Conservation (phyloP, 1,284 basidiomycete genomes). For the Apiotrichum sp. region DNA sequence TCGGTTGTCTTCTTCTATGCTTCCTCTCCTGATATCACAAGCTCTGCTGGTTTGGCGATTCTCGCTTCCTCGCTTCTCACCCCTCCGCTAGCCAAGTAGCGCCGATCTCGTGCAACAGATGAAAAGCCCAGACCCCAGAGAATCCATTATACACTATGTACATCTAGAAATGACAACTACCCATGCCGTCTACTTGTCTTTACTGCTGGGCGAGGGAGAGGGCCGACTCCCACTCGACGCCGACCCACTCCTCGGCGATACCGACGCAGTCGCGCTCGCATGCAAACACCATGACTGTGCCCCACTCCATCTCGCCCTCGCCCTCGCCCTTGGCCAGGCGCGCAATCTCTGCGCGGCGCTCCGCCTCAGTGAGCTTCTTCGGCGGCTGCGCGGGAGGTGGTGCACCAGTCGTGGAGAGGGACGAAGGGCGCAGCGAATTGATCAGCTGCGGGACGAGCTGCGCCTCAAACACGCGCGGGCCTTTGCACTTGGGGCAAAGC, state of each 20-base stretch:
- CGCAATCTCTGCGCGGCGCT: slow-evolving; percentile 37
- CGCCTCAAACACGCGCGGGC: slow-evolving; percentile 43
- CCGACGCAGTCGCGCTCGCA: slow-evolving; percentile 46
- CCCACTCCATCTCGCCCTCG: slow-evolving; percentile 47
- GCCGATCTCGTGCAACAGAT: too few species aligned
- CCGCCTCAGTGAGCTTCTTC: slow-evolving; percentile 28
- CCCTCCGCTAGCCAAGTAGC: too few species aligned
- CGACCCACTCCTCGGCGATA: slow-evolving; percentile 45
- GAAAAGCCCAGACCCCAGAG: too few species aligned
- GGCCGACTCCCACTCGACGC: slow-evolving; percentile 45
- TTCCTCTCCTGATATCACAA: too few species aligned
- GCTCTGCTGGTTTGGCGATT: too few species aligned
- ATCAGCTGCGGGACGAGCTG: slow-evolving; percentile 47
- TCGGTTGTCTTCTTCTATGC: too few species aligned
- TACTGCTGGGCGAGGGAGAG: not conserved
- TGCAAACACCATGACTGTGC: slow-evolving; percentile 43
- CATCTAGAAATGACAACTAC: too few species aligned
- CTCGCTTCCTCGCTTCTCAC: too few species aligned
- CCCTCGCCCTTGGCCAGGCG: slow-evolving; percentile 25
- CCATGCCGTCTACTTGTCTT: not conserved
- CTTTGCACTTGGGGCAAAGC: slow-evolving; percentile 34
- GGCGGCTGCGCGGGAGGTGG: not conserved
- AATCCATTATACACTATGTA: not conserved
- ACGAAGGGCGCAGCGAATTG: slow-evolving; percentile 32
- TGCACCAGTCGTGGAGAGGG: slow-evolving; percentile 20